Conservation (phyloP, 306 rosid genomes). For the Cucurbita pepo region DNA sequence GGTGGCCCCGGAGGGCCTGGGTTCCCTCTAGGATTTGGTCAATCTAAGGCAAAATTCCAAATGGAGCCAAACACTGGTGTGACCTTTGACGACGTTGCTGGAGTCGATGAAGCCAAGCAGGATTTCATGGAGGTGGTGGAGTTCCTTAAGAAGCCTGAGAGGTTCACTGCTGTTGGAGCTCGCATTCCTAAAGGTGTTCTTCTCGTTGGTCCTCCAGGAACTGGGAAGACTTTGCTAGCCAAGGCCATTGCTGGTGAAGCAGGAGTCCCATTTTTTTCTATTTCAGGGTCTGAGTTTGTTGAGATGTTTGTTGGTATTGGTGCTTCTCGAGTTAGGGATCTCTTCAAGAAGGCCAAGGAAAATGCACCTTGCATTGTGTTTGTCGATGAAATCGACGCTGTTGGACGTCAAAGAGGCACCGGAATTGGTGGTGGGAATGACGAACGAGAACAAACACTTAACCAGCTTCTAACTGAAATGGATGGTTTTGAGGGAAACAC, state of each 20-base stretch:
- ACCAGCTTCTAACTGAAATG: conserved; percentile 98
- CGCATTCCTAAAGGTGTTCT: conserved; percentile 99
- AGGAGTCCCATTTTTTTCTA: conserved; percentile 93
- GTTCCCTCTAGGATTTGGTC: conserved; percentile 76
- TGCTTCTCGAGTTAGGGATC: conserved; percentile 95
- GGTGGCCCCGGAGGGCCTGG: conserved; percentile 97
- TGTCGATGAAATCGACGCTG: conserved; percentile 98
- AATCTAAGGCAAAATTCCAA: conserved; percentile 92
- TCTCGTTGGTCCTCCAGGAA: conserved; percentile 97
- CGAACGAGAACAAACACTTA: conserved; percentile 96
- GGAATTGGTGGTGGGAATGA: conserved; percentile 99
- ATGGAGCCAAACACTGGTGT: conserved; percentile 99
- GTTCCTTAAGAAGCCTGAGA: conserved; percentile 89
- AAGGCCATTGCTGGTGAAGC: conserved; percentile 99
- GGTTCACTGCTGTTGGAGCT: conserved; percentile 97
- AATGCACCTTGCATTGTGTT: conserved; percentile 99
- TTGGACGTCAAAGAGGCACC: conserved; percentile 92
- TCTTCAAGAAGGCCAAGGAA: conserved; percentile 96
- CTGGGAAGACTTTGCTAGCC: conserved; percentile 89
- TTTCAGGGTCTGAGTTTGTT: conserved; percentile 95
- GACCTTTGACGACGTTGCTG: conserved; percentile 95
- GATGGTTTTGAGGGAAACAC: conserved; percentile 98
- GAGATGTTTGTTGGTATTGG: conserved; percentile 99
- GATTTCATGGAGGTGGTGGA: conserved; percentile 98
- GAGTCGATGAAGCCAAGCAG: conserved; percentile 98